Evolutionary conservation across 1,284 basidiomycete species (phyloP).

Genomic region (Marasmius fiardii): DNA sequence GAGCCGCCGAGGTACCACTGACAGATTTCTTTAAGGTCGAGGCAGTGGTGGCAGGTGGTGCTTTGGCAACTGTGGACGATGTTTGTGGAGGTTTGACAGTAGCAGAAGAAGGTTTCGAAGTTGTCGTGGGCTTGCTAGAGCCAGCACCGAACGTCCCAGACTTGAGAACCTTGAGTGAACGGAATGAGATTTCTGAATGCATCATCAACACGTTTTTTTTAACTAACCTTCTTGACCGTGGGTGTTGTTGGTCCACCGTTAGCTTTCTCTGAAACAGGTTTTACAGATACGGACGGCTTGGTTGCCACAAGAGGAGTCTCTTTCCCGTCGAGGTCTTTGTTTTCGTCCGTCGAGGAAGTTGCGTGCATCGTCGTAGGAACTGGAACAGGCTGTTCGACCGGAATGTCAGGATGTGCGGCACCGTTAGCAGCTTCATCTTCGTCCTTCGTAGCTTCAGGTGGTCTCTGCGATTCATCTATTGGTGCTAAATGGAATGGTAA

Average conservation of each 20-base stretch:
- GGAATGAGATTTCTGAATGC: slow-evolving; percentile 24
- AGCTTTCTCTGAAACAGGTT: slow-evolving; percentile 38
- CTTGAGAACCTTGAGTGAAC: slow-evolving; percentile 52
- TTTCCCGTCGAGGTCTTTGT: slow-evolving; percentile 8
- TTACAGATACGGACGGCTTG: slow-evolving; percentile 26
- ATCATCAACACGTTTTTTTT: slow-evolving; percentile 21
- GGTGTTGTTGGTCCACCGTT: slow-evolving; percentile 47
- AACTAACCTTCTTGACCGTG: slow-evolving; percentile 62
- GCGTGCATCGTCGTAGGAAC: slow-evolving; percentile 11
- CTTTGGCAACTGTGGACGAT: slow-evolving; percentile 23
- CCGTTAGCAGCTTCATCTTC: slow-evolving; percentile 2
- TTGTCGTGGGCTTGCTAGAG: slow-evolving; percentile 41
- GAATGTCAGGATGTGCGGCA: slow-evolving; percentile 6
- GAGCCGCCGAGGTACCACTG: slow-evolving; percentile 32
- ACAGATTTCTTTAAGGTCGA: slow-evolving; percentile 47
- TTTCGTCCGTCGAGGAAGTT: slow-evolving; percentile 15
- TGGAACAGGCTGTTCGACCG: slow-evolving; percentile 12
- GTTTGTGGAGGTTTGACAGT: slow-evolving; percentile 39
- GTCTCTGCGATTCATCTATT: slow-evolving; percentile 22
- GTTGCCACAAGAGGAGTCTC: slow-evolving; percentile 14
- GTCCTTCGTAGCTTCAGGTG: slow-evolving; percentile 14
- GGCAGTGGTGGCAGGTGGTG: slow-evolving; percentile 25
- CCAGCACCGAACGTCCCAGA: slow-evolving; percentile 67
- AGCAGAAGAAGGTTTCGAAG: background rate
- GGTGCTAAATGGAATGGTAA: slow-evolving; percentile 11